These are phyloP conservation scores for Pleurotus ostreatus DNA, from an alignment of 768 basidiomycete species.

Conservation along the genomic window DNA sequence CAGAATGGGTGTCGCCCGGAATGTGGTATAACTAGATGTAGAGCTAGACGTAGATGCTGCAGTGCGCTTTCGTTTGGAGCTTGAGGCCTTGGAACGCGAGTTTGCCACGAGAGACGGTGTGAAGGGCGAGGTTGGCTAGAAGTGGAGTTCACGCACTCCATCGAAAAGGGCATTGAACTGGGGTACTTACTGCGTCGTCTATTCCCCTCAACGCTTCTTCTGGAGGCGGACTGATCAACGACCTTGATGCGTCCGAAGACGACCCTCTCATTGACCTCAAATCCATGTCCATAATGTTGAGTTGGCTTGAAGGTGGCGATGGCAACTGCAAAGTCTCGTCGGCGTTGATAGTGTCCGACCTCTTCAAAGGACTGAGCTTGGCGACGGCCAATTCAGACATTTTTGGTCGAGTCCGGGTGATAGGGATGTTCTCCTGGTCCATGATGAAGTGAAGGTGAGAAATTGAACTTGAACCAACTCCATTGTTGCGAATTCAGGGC, in stretches of 20 bases:
- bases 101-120: conserved; percentile 19
- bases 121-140: conserved; percentile 16
- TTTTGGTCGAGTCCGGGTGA: not conserved
- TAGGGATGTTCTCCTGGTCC: conserved; percentile 8
- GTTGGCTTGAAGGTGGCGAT: conserved; percentile 3
- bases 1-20: conserved; percentile 13
- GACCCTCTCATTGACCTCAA: conserved; percentile 6
- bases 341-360: not conserved
- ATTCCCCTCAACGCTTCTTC: conserved; percentile 41
- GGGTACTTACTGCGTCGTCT: conserved; percentile 18
- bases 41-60: conserved; percentile 17
- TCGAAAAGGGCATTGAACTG: not conserved
- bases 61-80: conserved; percentile 36
- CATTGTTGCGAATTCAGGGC: not conserved
- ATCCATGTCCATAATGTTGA: conserved; percentile 1
- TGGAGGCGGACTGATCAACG: conserved; percentile 58
- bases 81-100: conserved; percentile 14
- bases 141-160: conserved; percentile 10
- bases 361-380: not conserved
- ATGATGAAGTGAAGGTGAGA: not conserved
- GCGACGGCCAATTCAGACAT: not conserved
- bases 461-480: not conserved
- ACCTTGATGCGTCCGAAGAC: conserved; percentile 17
- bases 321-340: conserved; percentile 4
- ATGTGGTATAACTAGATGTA: conserved; percentile 13